Evolutionary conservation across 352 stramenopile genomes (phyloP).

Genomic region (Pythium biforme): DNA sequence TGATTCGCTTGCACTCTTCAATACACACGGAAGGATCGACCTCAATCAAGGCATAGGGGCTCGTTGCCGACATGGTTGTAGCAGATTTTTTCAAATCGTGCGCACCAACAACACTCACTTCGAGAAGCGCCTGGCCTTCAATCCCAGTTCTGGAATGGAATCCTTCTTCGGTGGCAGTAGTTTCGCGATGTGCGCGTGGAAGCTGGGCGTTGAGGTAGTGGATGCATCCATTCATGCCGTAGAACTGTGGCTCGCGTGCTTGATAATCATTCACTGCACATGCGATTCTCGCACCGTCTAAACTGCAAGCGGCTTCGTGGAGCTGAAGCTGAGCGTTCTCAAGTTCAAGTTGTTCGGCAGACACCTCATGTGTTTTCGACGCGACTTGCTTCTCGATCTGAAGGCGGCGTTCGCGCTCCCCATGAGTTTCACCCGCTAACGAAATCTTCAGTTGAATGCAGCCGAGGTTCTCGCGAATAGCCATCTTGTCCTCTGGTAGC

Average conservation of each 20-base stretch:
- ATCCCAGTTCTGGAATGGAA: slow-evolving; percentile 54
- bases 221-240: slow-evolving; percentile 78
- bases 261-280: slow-evolving; percentile 68
- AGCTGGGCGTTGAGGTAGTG: slow-evolving; percentile 67
- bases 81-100: slow-evolving; percentile 34
- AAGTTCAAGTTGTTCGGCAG: slow-evolving; percentile 56
- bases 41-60: slow-evolving; percentile 63
- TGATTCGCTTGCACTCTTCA: slow-evolving; percentile 53
- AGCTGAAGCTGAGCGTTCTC: slow-evolving; percentile 67
- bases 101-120: slow-evolving; percentile 51
- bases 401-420: slow-evolving; percentile 44
- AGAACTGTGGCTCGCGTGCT: slow-evolving; percentile 61
- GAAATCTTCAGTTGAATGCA: slow-evolving; percentile 51
- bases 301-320: slow-evolving; percentile 59
- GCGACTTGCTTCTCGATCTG: slow-evolving; percentile 58
- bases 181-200: slow-evolving; percentile 53
- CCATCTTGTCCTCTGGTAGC: slow-evolving; percentile 44
- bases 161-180: slow-evolving; percentile 46
- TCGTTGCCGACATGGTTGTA: slow-evolving; percentile 26
- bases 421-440: slow-evolving; percentile 58
- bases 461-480: slow-evolving; percentile 45
- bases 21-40: slow-evolving; percentile 53
- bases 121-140: slow-evolving; percentile 58
- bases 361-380: slow-evolving; percentile 58
- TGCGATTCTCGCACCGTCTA: slow-evolving; percentile 68